These are phyloP conservation scores for Reticulascus tulasneorum DNA, from an alignment of 2,329 filamentous ascomycete genomes.

Conservation along the genomic window DNA sequence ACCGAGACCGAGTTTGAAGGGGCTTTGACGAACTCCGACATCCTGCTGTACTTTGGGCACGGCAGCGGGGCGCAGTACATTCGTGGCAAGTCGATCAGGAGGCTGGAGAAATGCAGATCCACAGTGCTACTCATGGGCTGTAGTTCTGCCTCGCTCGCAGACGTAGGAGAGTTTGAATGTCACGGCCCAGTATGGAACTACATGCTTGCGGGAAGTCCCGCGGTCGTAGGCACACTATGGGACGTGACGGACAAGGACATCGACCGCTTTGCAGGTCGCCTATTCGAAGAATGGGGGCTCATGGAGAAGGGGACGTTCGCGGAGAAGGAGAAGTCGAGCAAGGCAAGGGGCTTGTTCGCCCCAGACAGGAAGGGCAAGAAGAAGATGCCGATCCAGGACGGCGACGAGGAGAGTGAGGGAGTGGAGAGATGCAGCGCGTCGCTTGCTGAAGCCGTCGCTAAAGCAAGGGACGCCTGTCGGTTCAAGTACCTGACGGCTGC, in stretches of 20 bases:
- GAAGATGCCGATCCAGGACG: slow-evolving; percentile 22
- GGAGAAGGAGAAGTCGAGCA: slow-evolving; percentile 19
- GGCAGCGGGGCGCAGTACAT: slow-evolving; percentile 95
- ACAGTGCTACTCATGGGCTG: slow-evolving; percentile 92
- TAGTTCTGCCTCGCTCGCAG: slow-evolving; percentile 74
- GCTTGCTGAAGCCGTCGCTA: slow-evolving; percentile 77
- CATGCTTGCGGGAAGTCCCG: slow-evolving; percentile 80
- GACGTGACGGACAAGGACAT: slow-evolving; percentile 98
- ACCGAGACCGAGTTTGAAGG: slow-evolving; percentile 72
- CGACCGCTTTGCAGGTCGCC: slow-evolving; percentile 77
- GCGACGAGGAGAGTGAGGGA: slow-evolving; percentile 19
- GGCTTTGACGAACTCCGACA: slow-evolving; percentile 60
- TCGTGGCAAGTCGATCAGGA: slow-evolving; percentile 75
- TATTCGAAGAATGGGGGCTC: slow-evolving; percentile 86
- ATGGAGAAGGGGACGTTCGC: slow-evolving; percentile 43
- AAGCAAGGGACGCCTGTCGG: slow-evolving; percentile 73
- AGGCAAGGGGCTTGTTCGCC: slow-evolving; percentile 14
- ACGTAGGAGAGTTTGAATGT: slow-evolving; percentile 85
- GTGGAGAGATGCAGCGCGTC: slow-evolving; percentile 39
- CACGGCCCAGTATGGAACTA: slow-evolving; percentile 89
- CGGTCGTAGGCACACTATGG: slow-evolving; percentile 90
- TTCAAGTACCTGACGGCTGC: slow-evolving; percentile 91
- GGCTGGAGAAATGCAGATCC: slow-evolving; percentile 68
- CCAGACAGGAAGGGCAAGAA: slow-evolving; percentile 19
- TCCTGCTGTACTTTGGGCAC: slow-evolving; percentile 93